phyloP scores from a whole-genome alignment of 306 rosid genomes.

The Dalbergia cultrata region DNA sequence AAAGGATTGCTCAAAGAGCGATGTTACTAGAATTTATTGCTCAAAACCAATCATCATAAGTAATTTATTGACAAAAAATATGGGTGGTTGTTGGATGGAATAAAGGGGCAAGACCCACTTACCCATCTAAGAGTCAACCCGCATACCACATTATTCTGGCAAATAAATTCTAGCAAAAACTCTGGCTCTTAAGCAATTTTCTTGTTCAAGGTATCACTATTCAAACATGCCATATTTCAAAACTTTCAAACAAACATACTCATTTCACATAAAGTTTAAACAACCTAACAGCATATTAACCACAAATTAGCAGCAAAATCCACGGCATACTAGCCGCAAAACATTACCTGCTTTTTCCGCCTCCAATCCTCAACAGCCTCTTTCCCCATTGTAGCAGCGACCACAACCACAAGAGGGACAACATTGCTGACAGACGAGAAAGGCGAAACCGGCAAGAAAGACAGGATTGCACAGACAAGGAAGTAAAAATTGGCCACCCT shows the following conservation, averaged over 20 bases:
- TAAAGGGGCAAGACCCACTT: too few relatives aligned
- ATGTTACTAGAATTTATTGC: too few relatives aligned
- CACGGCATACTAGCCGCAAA: not conserved
- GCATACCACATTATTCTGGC: too few relatives aligned
- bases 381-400: conserved; percentile 83
- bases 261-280: conserved; percentile 22
- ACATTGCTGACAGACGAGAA: conserved; percentile 77
- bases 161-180: too few relatives aligned
- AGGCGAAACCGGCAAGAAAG: conserved; percentile 83
- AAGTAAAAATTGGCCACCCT: conserved; percentile 88
- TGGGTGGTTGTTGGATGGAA: too few relatives aligned
- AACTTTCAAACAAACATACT: not conserved
- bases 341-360: conserved; percentile 76
- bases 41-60: too few relatives aligned
- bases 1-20: not conserved
- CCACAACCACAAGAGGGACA: conserved; percentile 84
- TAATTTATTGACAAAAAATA: too few relatives aligned
- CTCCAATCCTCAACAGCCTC: conserved; percentile 87
- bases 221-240: not conserved
- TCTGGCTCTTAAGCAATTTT: too few relatives aligned
- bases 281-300: conserved; percentile 21
- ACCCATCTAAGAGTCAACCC: too few relatives aligned
- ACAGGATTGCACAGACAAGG: conserved; percentile 78
- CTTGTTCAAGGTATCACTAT: too few relatives aligned
- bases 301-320: conserved; percentile 22